Conservation (phyloP, 192 early-diverging fungal species). For the Martensiomyces pterosporus region DNA sequence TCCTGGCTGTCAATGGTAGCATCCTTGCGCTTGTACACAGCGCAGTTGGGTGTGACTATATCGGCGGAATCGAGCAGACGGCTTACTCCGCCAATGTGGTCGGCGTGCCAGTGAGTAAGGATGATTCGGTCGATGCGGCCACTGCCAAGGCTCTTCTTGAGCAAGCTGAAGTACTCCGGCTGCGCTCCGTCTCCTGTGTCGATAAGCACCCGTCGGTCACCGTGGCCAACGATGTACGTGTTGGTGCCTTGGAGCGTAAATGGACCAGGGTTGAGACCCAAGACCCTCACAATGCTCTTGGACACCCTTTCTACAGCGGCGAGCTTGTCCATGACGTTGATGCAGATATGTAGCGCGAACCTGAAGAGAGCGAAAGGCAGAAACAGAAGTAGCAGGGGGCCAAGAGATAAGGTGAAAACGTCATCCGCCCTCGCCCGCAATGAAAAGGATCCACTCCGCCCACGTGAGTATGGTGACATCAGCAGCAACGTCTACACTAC, state of each 20-base stretch:
- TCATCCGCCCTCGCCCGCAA: too few relatives aligned
- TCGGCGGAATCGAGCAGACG: constrained; percentile 17
- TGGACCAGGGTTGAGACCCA: constrained; percentile 75
- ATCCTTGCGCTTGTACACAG: constrained; percentile 25
- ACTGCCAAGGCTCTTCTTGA: constrained; percentile 52
- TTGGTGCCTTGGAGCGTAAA: constrained; percentile 87
- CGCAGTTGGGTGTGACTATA: constrained; percentile 9
- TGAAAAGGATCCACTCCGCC: too few relatives aligned
- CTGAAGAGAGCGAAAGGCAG: too few relatives aligned
- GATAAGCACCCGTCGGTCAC: constrained; percentile 62
- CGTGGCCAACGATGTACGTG: constrained; percentile 81
- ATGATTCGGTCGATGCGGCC: constrained; percentile 59
- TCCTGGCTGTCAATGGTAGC: constrained; percentile 1
- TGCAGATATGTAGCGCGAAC: background rate
- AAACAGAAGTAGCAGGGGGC: too few relatives aligned
- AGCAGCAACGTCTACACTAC: too few relatives aligned
- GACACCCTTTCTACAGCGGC: constrained; percentile 55
- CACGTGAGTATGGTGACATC: too few relatives aligned
- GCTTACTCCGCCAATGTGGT: constrained; percentile 71
- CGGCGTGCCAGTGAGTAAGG: constrained; percentile 75
- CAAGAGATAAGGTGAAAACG: too few relatives aligned
- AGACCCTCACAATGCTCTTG: constrained; percentile 58
- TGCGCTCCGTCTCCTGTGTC: constrained; percentile 75
- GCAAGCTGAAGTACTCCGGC: constrained; percentile 58
- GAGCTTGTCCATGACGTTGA: constrained; percentile 41